Evolutionary conservation across 305 asterid species (phyloP), one percentile per base, ranked within the genome.

Genomic region (Fraxinus latifolia): DNA sequence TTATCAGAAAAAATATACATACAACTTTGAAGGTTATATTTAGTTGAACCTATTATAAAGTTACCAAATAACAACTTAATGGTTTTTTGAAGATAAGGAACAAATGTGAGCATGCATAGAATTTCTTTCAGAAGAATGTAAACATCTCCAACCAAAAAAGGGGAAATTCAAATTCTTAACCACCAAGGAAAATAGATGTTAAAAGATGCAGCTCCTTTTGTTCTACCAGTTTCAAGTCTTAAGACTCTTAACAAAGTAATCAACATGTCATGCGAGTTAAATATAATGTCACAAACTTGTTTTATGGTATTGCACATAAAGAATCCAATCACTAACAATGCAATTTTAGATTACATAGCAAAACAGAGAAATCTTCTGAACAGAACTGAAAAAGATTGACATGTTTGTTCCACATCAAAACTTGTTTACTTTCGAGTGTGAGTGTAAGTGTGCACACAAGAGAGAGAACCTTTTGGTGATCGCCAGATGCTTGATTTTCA

Each of bases 391-490:
- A 60, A 21, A 21, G 5, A 60, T 60, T 60, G 70, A 21, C 70
- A 60, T 7, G 4, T 7, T 60, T 19, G 70, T 60, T 2, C 25
- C 5, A 60, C 27, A 19, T 23, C 29, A 60, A 21, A 60, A 60
- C 32, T 17, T 60, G 14, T 19, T 60, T 2, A 32, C 33, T 1
- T 15, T 42, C 12, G 31, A 36, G 78, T 74, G 33, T 4, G 81
- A 21, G 42, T 8, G 72, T 9, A 72, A 78, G 47, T 58, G 78
- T 60, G 68, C 73, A 27, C 0, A 2, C 39, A 73, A 23, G 44
- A 42, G 65, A 71, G 53, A 17, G 23, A n/a, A 94, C 99, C 97
- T 92, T 86, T 89, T 90, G 85, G 84, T 87, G 97, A 90, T 96
- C 98, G 27, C 94, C 97, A 44, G 91, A 79, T 70, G 94, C 87